Conservation (phyloP, 192 early-diverging fungal species). For the Umbelopsis isabellina region DNA sequence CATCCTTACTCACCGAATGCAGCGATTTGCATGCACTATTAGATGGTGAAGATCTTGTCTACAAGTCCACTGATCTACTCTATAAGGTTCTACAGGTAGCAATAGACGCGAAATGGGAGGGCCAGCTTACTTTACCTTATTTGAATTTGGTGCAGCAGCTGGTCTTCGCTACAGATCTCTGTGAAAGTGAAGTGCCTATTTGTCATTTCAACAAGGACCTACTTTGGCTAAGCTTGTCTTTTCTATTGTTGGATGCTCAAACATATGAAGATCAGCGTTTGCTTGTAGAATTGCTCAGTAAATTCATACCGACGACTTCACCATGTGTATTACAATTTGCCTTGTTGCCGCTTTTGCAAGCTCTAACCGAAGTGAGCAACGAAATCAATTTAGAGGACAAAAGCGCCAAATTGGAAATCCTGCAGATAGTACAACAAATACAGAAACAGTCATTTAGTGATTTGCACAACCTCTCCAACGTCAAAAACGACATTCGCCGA, state of each 20-base stretch:
- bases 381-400: neutral
- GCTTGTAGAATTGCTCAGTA: conserved; percentile 33
- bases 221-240: conserved; percentile 48
- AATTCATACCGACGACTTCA: neutral
- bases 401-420: neutral
- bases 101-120: conserved; percentile 4
- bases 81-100: conserved; percentile 26
- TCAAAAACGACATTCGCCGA: neutral
- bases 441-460: neutral
- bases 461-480: no score
- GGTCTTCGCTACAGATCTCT: conserved; percentile 1
- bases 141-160: conserved; percentile 15
- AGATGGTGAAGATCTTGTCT: neutral
- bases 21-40: conserved; percentile 21
- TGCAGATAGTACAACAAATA: conserved; percentile 1
- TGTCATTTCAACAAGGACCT: conserved; percentile 29
- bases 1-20: conserved; percentile 17
- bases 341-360: conserved; percentile 56
- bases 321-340: conserved; percentile 34
- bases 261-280: conserved; percentile 50
- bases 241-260: conserved; percentile 45
- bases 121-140: conserved; percentile 11
- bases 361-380: conserved; percentile 41
- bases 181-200: neutral
- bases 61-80: conserved; percentile 9